Evolutionary conservation across 2,329 filamentous ascomycete genomes (phyloP).

Genomic region (Mariannaea sp.): DNA sequence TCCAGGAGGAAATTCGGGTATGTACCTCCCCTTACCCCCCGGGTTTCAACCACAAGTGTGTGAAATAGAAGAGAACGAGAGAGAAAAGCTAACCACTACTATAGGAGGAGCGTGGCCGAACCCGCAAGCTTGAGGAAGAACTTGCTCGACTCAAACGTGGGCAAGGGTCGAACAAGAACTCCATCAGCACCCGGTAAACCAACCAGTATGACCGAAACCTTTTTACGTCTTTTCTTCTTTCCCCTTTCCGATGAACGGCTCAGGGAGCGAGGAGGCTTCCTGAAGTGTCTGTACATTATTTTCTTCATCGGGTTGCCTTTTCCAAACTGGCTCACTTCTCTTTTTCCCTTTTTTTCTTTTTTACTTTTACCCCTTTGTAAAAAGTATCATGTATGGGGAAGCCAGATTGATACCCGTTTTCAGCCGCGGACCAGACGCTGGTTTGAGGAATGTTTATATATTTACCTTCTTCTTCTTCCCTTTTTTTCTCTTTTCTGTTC

Average conservation of each 20-base stretch:
- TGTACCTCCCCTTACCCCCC: constrained; percentile 31
- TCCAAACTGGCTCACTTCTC: not conserved
- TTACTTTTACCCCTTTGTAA: constrained; percentile 13
- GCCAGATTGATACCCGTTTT: constrained; percentile 7
- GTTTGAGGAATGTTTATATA: not conserved
- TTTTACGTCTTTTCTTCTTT: not conserved
- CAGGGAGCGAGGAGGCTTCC: not conserved
- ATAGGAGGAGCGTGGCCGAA: constrained; percentile 56
- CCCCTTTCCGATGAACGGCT: not conserved
- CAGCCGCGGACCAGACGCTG: constrained; percentile 10
- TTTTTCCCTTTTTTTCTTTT: too few species aligned
- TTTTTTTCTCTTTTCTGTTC: too few species aligned
- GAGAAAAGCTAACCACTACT: constrained; percentile 37
- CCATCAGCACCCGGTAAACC: constrained; percentile 47
- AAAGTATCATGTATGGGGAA: constrained; percentile 14
- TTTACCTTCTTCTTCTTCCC: not conserved
- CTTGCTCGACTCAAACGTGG: constrained; percentile 50
- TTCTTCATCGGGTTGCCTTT: constrained; percentile 7
- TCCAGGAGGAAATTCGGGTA: constrained; percentile 59
- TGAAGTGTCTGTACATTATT: constrained; percentile 25
- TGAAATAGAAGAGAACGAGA: not conserved
- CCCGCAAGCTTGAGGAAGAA: constrained; percentile 57
- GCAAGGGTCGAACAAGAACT: constrained; percentile 49
- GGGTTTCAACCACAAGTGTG: too few species aligned
- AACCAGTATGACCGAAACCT: not conserved